These are phyloP conservation scores for Hypoxylon sp. DNA, from an alignment of 2,329 filamentous ascomycete genomes.

Conservation along the genomic window DNA sequence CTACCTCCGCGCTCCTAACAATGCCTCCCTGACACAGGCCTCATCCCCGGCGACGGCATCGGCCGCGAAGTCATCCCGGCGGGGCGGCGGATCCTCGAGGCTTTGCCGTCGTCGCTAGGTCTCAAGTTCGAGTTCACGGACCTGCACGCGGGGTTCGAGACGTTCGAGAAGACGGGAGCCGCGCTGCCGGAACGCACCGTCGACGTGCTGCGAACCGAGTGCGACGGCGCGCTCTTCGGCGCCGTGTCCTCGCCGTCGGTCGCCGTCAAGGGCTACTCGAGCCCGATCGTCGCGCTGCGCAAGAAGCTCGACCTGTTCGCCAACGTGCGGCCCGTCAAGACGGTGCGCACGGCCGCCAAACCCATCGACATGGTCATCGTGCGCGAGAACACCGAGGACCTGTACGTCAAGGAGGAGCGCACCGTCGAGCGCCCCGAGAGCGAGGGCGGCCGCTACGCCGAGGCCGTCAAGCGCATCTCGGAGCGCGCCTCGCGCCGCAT, in stretches of 20 bases:
- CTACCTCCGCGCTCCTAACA: background rate
- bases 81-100: slow-evolving; percentile 89
- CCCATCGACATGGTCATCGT: slow-evolving; percentile 98
- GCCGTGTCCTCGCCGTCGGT: slow-evolving; percentile 92
- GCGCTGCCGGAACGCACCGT: slow-evolving; percentile 93
- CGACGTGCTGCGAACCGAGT: slow-evolving; percentile 85
- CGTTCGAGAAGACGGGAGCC: slow-evolving; percentile 87
- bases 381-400: slow-evolving; percentile 97
- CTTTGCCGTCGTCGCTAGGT: slow-evolving; percentile 87
- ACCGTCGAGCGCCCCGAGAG: slow-evolving; percentile 70
- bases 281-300: slow-evolving; percentile 93
- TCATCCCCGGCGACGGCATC: slow-evolving; percentile 98
- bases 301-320: slow-evolving; percentile 95
- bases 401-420: slow-evolving; percentile 96
- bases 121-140: slow-evolving; percentile 95
- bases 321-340: slow-evolving; percentile 96
- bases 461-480: slow-evolving; percentile 97
- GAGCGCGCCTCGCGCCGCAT: slow-evolving; percentile 86
- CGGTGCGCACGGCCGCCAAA: slow-evolving; percentile 67
- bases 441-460: slow-evolving; percentile 81
- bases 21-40: slow-evolving; percentile 63
- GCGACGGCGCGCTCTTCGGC: slow-evolving; percentile 95
- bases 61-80: slow-evolving; percentile 98
- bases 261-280: slow-evolving; percentile 93
- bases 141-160: slow-evolving; percentile 91